Conservation (phyloP, 2,329 filamentous ascomycete species). For the Metarhizium anisopliae region DNA sequence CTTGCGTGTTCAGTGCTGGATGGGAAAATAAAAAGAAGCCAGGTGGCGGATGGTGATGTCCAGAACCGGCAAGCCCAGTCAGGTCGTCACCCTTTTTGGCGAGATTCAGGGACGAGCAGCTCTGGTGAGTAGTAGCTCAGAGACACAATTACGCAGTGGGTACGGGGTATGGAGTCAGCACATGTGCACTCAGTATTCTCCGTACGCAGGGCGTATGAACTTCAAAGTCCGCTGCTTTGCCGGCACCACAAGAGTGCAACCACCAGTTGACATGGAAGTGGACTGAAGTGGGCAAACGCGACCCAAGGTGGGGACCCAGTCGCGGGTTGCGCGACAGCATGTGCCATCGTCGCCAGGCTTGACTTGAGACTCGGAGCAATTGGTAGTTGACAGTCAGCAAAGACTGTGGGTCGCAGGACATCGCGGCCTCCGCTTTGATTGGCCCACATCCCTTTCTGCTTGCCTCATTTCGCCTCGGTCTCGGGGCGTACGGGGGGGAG, state of each 20-base stretch:
- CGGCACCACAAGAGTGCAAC: no score
- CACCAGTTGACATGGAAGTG: no score
- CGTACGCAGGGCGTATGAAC: no score
- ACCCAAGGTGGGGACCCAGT: not conserved
- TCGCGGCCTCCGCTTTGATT: not conserved
- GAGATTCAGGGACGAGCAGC: slow-evolving; percentile 1
- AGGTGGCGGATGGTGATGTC: not conserved
- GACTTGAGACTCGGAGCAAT: no score
- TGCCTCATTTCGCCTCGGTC: not conserved
- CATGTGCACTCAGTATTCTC: no score
- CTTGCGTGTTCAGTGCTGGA: not conserved
- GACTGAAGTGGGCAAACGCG: not conserved
- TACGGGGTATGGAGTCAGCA: no score
- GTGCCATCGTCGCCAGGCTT: no score
- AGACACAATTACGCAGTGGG: not conserved
- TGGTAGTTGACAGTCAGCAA: no score
- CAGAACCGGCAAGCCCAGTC: not conserved
- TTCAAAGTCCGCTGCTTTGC: no score
- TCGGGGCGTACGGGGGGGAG: no score
- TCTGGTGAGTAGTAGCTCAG: not conserved
- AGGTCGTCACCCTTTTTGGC: slow-evolving; percentile 1
- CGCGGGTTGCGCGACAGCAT: not conserved
- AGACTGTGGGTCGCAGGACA: no score
- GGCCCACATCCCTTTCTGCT: not conserved
- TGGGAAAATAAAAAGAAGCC: not conserved